Percentiles rank a stretch among this genome's conserved stretches.
These are phyloP conservation scores for Aspergillus sp. DNA, from an alignment of 2,329 filamentous ascomycete genomes.

Conservation along the genomic window DNA sequence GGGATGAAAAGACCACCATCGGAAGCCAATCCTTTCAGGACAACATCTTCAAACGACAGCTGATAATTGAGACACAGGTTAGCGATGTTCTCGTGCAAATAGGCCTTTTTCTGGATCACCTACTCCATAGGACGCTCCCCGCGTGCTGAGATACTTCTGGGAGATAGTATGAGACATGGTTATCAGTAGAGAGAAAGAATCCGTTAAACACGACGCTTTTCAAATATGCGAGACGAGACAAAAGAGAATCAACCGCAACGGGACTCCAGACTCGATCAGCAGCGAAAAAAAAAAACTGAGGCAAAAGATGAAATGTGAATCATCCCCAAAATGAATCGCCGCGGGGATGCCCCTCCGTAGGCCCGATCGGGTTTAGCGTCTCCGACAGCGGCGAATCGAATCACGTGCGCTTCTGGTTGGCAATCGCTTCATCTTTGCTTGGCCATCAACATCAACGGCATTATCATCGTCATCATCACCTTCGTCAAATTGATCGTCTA, in stretches of 20 bases:
- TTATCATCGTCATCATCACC: no score
- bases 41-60: slow-evolving; percentile 83
- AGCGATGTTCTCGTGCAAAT: slow-evolving; percentile 2
- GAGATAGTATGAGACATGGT: slow-evolving; percentile 24
- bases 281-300: neutral
- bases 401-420: slow-evolving; percentile 15
- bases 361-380: slow-evolving; percentile 16
- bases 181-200: slow-evolving; percentile 1
- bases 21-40: slow-evolving; percentile 79
- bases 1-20: slow-evolving; percentile 90
- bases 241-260: neutral
- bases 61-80: slow-evolving; percentile 8
- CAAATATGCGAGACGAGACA: neutral
- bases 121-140: slow-evolving; percentile 28
- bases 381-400: slow-evolving; percentile 20
- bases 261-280: no score
- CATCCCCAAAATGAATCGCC: neutral
- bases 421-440: neutral
- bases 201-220: neutral
- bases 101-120: slow-evolving; percentile 2
- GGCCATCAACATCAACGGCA: no score
- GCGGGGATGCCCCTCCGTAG: slow-evolving; percentile 4
- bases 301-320: slow-evolving; percentile 1
- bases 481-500: neutral
- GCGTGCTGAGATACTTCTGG: slow-evolving; percentile 29